Base-by-base conservation (phyloP, 441 rosid genomes). In the Capsella rubella region DNA sequence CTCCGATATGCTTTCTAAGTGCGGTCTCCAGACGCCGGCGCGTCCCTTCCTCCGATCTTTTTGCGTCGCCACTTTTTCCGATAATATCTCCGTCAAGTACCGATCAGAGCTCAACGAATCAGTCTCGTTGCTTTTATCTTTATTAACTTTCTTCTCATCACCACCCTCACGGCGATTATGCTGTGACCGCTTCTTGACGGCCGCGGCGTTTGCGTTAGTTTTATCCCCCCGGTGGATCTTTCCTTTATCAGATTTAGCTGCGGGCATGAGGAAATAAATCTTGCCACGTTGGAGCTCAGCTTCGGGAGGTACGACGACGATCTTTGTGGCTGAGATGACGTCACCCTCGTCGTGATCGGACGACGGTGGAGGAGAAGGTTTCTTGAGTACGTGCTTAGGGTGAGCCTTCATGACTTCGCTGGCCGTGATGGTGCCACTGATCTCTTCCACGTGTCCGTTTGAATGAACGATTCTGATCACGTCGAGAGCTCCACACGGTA, bases 401-500 rank as follows among this genome's bases (percentile, higher is more conserved):
- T 95, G 72, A 8, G 92, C 88, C 71, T 67, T 88, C 96, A 95
- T 85, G 86, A 95, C 80, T 66, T 95, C 97, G 15, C 84, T 73
- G 27, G 99, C 99, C 5, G 67, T 79, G 78, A 95, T 75, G n/a
- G 84, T 62, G 81, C 97, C 99, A 53, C 90, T 85, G 84, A 95
- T 85, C 76, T 95, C 99, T 50, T 95, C 99, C 3, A 95, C 99
- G 31, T 84, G 87, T 54, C 99, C 97, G 67, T 88, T 90, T 1
- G 90, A 78, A 84, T 95, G 99, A 34, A 95, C 92, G 77, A 95
- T 89, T 2, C 99, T 87, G 73, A 95, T 88, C 68, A 95, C 97
- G 76, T 95, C 99, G 1, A 95, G 93, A 3, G 93, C 91, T 62
- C 99, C 99, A 50, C 99, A 95, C 3, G 99, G 99, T 31, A 92